These are phyloP conservation scores for Xylaria sp. DNA, from an alignment of 2,329 filamentous ascomycete species.

Conservation along the genomic window DNA sequence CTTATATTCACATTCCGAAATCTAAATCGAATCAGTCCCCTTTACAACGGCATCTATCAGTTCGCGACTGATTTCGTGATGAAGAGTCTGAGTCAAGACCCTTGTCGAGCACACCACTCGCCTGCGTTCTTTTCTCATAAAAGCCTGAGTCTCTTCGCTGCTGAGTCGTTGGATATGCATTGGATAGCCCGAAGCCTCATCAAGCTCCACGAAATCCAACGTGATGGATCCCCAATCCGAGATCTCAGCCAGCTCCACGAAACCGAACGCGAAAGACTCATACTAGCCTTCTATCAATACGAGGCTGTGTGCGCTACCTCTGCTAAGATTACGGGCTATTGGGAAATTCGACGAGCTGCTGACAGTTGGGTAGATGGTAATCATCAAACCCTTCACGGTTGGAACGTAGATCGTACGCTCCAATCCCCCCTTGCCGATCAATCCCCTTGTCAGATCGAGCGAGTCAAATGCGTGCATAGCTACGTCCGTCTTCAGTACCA, in stretches of 20 bases:
- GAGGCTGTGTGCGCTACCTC: constrained; percentile 20
- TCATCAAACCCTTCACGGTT: background rate
- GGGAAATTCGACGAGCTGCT: constrained; percentile 14
- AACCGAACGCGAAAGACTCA: constrained; percentile 21
- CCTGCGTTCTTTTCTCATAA: background rate
- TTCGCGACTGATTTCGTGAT: constrained; percentile 15
- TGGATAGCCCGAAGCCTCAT: background rate
- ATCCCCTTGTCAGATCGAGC: constrained; percentile 16
- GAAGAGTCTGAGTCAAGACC: constrained; percentile 3
- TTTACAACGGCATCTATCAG: background rate
- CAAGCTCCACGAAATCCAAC: background rate
- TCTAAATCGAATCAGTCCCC: background rate
- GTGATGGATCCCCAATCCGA: background rate
- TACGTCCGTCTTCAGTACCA: constrained; percentile 24
- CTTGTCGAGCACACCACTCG: constrained; percentile 1
- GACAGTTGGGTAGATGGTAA: background rate
- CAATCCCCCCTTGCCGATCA: background rate
- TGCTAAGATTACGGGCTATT: constrained; percentile 11
- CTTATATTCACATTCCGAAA: constrained; percentile 9
- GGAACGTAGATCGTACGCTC: background rate
- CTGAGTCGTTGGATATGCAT: no score
- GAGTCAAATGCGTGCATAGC: constrained; percentile 13
- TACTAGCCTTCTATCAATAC: constrained; percentile 19
- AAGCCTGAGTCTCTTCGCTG: background rate
- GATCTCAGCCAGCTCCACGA: constrained; percentile 7